These are phyloP conservation scores for Xylariales sp. DNA, from an alignment of 2,329 filamentous ascomycete species.

Conservation along the genomic window DNA sequence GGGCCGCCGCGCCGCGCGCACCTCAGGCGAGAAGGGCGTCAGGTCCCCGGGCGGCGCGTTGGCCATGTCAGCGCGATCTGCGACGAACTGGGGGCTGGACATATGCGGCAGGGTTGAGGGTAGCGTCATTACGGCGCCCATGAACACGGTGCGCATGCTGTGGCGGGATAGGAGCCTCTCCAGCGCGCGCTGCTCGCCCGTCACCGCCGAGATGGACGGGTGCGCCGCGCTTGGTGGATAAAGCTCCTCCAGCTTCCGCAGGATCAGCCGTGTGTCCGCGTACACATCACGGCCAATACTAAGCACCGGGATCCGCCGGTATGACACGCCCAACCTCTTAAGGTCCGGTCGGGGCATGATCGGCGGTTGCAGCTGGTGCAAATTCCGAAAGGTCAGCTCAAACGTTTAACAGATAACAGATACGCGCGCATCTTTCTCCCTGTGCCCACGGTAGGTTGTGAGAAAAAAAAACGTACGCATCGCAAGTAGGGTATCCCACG, in stretches of 20 bases:
- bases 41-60: slow-evolving; percentile 13
- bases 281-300: slow-evolving; percentile 65
- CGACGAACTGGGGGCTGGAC: slow-evolving; percentile 52
- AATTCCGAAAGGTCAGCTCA: slow-evolving; percentile 1
- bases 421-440: no score
- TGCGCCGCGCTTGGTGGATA: slow-evolving; percentile 38
- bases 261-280: slow-evolving; percentile 64
- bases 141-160: slow-evolving; percentile 56
- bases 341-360: slow-evolving; percentile 65
- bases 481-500: slow-evolving; percentile 61
- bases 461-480: slow-evolving; percentile 50
- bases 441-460: no score
- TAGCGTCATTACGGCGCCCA: slow-evolving; percentile 47
- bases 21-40: slow-evolving; percentile 18
- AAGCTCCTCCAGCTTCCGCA: slow-evolving; percentile 56
- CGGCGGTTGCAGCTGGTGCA: slow-evolving; percentile 57
- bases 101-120: slow-evolving; percentile 50
- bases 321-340: slow-evolving; percentile 53
- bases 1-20: slow-evolving; percentile 30
- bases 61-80: slow-evolving; percentile 46
- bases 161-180: slow-evolving; percentile 52
- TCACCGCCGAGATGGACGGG: slow-evolving; percentile 29
- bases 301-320: slow-evolving; percentile 67
- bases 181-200: slow-evolving; percentile 38
- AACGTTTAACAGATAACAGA: background rate